phyloP scores from a whole-genome alignment of 2,329 filamentous ascomycete genomes.

The Didymella segeticola region DNA sequence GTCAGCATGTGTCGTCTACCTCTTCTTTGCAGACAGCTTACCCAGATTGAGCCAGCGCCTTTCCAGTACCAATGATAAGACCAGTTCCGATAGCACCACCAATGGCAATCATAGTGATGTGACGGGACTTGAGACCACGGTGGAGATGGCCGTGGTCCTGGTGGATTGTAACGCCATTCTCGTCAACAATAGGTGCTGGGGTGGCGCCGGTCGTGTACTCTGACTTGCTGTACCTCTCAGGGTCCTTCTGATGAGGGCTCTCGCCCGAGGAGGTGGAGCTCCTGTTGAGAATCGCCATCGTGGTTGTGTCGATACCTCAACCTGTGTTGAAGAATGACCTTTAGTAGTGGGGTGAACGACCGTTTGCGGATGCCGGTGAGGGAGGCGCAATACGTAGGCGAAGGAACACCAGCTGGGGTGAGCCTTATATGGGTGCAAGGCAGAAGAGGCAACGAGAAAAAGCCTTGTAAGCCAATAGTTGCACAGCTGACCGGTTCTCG shows the following conservation, averaged over 20 bases:
- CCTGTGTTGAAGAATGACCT: constrained; percentile 2
- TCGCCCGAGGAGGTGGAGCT: constrained; percentile 37
- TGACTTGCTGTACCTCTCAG: constrained; percentile 30
- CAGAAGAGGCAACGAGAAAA: constrained; percentile 25
- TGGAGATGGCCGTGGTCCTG: constrained; percentile 51
- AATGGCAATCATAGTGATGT: constrained; percentile 71
- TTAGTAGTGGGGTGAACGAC: constrained; percentile 11
- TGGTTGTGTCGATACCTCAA: constrained; percentile 2
- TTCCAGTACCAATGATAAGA: constrained; percentile 71
- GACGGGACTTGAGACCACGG: constrained; percentile 61
- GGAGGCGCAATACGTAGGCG: constrained; percentile 15
- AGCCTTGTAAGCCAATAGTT: constrained; percentile 22
- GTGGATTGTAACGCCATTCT: constrained; percentile 38
- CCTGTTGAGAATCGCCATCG: constrained; percentile 41
- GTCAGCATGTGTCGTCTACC: constrained; percentile 24
- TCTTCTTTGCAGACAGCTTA: constrained; percentile 23
- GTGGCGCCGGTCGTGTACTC: constrained; percentile 29
- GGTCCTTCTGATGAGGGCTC: constrained; percentile 32
- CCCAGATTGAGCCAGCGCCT: constrained; percentile 57
- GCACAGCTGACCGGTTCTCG: constrained; percentile 28
- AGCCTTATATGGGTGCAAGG: constrained; percentile 21
- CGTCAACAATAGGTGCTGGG: constrained; percentile 14
- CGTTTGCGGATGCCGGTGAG: constrained; percentile 17
- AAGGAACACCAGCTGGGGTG: constrained; percentile 15
- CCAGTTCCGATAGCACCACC: constrained; percentile 77